These are phyloP conservation scores for Salmacisia buchloeana DNA, from an alignment of 1,284 basidiomycete species.

Conservation along the genomic window DNA sequence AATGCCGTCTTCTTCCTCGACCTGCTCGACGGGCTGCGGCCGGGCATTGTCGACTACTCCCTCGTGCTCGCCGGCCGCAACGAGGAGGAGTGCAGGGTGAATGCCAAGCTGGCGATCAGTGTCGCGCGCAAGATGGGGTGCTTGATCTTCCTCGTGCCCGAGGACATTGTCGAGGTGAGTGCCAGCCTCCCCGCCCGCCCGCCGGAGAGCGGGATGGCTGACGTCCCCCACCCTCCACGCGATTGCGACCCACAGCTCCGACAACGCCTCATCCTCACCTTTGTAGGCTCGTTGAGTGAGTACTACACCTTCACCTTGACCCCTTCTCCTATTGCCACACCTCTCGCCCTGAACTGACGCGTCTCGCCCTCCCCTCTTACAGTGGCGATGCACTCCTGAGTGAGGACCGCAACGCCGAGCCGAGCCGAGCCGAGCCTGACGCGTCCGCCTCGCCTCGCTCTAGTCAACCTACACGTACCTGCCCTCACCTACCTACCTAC, in stretches of 20 bases:
- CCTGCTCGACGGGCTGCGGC: conserved; percentile 79
- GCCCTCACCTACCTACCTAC: no score
- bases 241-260: conserved; percentile 19
- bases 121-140: conserved; percentile 96
- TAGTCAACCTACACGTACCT: no score
- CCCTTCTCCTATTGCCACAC: no score
- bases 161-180: conserved; percentile 57
- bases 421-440: no score
- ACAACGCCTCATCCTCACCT: conserved; percentile 56
- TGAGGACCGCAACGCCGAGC: no score
- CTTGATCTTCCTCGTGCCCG: conserved; percentile 93
- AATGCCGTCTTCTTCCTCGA: conserved; percentile 92
- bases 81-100: conserved; percentile 85
- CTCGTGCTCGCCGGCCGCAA: conserved; percentile 66
- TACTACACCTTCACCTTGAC: no score
- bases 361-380: no score
- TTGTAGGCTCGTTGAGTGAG: conserved; percentile 56
- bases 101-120: conserved; percentile 84
- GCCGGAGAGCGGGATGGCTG: conserved; percentile 22
- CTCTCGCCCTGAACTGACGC: no score
- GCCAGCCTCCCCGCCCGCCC: conserved; percentile 26
- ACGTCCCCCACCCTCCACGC: no score
- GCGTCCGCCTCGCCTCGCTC: no score
- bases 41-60: conserved; percentile 88
- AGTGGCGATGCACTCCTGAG: no score